These are phyloP conservation scores for Serendipita sp. DNA, from an alignment of 768 basidiomycete genomes.

Conservation along the genomic window DNA sequence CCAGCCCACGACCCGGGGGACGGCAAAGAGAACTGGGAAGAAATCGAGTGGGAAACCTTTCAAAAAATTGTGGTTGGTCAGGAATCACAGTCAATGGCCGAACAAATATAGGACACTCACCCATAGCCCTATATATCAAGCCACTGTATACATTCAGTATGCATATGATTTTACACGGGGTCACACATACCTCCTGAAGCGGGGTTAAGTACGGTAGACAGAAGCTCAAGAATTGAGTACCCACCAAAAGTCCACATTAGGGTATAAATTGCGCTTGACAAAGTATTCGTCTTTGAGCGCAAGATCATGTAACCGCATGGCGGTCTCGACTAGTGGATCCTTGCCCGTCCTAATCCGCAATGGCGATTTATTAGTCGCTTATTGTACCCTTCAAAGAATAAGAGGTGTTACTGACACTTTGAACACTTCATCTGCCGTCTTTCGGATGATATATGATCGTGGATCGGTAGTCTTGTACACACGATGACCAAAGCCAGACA, in stretches of 20 bases:
- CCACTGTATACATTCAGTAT: constrained; percentile 32
- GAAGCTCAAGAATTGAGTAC: constrained; percentile 14
- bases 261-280: constrained; percentile 59
- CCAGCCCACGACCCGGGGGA: constrained; percentile 88
- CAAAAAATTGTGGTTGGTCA: background rate
- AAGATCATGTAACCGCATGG: constrained; percentile 73
- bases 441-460: constrained; percentile 76
- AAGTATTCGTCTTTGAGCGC: constrained; percentile 90
- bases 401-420: constrained; percentile 41
- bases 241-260: constrained; percentile 86
- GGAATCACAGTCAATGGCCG: background rate
- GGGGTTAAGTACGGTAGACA: constrained; percentile 8
- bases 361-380: background rate
- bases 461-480: constrained; percentile 81
- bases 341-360: constrained; percentile 47
- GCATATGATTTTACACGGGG: background rate
- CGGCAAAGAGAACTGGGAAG: constrained; percentile 86
- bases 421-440: constrained; percentile 85
- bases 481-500: constrained; percentile 83
- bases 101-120: constrained; percentile 23
- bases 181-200: constrained; percentile 32
- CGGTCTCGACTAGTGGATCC: constrained; percentile 73
- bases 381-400: background rate
- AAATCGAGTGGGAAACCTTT: constrained; percentile 83
- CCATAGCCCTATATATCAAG: constrained; percentile 84